Base-by-base conservation (phyloP, 2,329 filamentous ascomycete genomes). In the Diaporthe velutina region DNA sequence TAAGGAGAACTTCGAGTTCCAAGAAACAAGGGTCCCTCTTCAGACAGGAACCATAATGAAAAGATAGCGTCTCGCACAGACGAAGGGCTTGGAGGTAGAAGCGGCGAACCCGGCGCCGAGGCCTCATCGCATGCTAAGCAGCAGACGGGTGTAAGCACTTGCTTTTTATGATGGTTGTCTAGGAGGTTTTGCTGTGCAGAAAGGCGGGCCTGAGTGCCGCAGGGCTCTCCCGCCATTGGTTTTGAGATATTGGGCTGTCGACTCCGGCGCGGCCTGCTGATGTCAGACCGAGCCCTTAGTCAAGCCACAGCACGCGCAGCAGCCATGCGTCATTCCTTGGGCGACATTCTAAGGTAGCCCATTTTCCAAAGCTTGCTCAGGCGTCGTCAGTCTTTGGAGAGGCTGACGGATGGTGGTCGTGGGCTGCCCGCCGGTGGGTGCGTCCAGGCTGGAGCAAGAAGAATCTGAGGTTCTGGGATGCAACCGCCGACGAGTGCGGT, bases 221-320 rank as follows among this genome's bases (percentile, higher is more conserved):
- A 28, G 58, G 58, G 57, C 35, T 42, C 6, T 7, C 10, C 35
- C 3, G 19, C 4, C 57, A 40, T 60, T 60, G 35, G 57, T 38
- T n/a, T 40, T 28, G 57, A 28, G 13, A 25, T 25, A 25, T 28
- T 10, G 33, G 22, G 33, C 33, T 66, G 40, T 66, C 19, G 30
- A 66, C 61, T 5, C 19, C 38, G 40, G 55, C 25, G 42, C 40
- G 70, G 50, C 70, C 55, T 61, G 55, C 55, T 71, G 70, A 71
- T 71, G 42, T 61, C 55, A 61, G 70, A 61, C 33, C 9, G n/a
- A 42, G 33, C 60, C 25, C 40, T 42, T 35, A 15, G 30, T 71
- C 30, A 61, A 50, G 70, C 70, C 55, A 71, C 55, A 71, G 70
- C 28, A 48, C 57, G 30, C 70, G 42, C 55, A 71, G 55, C 30